phyloP scores from a whole-genome alignment of 371 early-diverging fungal genomes.

The Mortierella sp. region DNA sequence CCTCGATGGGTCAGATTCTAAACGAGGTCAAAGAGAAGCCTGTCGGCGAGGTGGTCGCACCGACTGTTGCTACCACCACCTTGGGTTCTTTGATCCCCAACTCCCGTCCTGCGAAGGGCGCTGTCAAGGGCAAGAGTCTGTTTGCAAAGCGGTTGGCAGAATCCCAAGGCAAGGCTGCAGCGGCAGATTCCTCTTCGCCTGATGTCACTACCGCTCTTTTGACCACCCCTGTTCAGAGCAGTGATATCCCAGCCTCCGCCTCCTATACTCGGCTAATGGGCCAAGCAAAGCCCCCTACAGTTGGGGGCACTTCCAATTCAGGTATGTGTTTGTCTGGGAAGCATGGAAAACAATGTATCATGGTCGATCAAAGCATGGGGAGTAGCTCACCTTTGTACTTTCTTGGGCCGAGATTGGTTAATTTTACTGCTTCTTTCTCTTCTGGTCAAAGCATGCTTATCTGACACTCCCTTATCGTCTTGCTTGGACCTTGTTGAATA shows the following conservation, averaged over 20 bases:
- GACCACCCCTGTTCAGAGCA: conserved; percentile 7
- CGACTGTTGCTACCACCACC: conserved; percentile 32
- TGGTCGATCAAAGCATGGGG: neutral
- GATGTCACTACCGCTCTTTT: neutral
- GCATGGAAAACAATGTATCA: neutral
- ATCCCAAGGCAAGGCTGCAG: conserved; percentile 28
- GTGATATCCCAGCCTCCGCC: conserved; percentile 26
- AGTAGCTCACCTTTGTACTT: no score
- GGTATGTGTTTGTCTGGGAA: conserved; percentile 12
- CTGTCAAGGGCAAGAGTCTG: conserved; percentile 48
- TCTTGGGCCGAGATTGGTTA: no score
- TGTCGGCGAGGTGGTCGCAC: conserved; percentile 40
- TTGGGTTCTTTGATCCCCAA: conserved; percentile 31
- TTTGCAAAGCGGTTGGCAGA: conserved; percentile 50
- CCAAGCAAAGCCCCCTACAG: neutral
- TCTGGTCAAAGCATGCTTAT: neutral
- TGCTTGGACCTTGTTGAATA: neutral
- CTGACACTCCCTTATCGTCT: neutral
- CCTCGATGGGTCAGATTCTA: conserved; percentile 48
- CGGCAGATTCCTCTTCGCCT: neutral
- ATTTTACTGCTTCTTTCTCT: no score
- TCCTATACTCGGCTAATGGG: conserved; percentile 7
- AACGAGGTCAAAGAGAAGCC: conserved; percentile 52
- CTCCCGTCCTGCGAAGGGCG: conserved; percentile 17
- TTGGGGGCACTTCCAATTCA: conserved; percentile 7